Evolutionary conservation across 331 rosid species (phyloP).

Genomic region (Quercus phellos): DNA sequence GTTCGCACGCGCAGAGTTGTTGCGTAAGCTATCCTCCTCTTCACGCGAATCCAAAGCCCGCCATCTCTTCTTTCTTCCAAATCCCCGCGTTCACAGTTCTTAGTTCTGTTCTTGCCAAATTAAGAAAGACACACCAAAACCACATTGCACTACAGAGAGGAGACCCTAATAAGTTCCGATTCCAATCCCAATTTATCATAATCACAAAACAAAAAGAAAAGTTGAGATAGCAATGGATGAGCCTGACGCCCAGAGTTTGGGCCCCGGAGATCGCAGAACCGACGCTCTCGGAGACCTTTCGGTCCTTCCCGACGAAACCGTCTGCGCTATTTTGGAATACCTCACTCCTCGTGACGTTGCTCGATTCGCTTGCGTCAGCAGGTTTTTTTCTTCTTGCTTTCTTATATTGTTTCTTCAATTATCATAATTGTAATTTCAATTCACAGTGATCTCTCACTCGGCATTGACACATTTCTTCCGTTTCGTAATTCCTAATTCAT

Average conservation of each 20-base stretch:
- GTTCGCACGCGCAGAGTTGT: too few relatives aligned
- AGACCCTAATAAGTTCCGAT: too few relatives aligned
- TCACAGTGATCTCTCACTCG: background rate
- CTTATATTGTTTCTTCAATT: background rate
- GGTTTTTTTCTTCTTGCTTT: slow-evolving; percentile 26
- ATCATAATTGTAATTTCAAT: background rate
- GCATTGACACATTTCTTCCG: background rate
- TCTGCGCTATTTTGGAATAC: slow-evolving; percentile 59
- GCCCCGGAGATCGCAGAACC: slow-evolving; percentile 56
- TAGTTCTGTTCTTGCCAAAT: too few relatives aligned
- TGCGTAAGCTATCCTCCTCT: too few relatives aligned
- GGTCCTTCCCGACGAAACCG: slow-evolving; percentile 74
- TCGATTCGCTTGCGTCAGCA: slow-evolving; percentile 87
- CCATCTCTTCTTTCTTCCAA: too few relatives aligned
- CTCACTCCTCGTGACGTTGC: slow-evolving; percentile 71
- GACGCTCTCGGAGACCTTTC: slow-evolving; percentile 74
- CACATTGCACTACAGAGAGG: too few relatives aligned
- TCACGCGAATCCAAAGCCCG: too few relatives aligned
- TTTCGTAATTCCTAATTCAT: background rate
- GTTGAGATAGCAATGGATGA: slow-evolving; percentile 29
- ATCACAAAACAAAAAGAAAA: background rate
- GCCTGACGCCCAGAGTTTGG: slow-evolving; percentile 12
- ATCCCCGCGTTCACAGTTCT: too few relatives aligned
- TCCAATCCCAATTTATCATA: too few relatives aligned
- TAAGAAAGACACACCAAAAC: too few relatives aligned